Conservation (phyloP, 2,329 filamentous ascomycete species). For the Monilinia fructicola region DNA sequence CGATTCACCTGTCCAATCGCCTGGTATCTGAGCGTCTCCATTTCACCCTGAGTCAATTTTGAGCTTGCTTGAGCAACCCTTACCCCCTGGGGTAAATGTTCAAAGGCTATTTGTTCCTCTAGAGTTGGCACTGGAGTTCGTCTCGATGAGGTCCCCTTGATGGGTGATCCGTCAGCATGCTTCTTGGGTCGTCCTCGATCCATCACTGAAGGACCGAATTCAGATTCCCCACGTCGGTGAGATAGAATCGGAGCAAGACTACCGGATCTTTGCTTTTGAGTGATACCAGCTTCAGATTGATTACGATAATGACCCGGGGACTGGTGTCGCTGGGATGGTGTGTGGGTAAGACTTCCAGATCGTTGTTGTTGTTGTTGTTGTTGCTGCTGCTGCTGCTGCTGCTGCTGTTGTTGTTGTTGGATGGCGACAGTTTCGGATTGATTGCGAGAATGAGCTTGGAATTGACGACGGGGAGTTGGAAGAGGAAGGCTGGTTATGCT, state of each 20-base stretch:
- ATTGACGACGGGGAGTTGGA: conserved; percentile 13
- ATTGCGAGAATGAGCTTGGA: conserved; percentile 30
- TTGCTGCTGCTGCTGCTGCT: conserved; percentile 13
- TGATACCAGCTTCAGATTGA: conserved; percentile 27
- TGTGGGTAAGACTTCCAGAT: too few relatives aligned
- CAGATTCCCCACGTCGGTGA: conserved; percentile 57
- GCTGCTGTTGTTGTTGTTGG: conserved; percentile 13
- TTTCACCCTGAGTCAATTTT: conserved; percentile 50
- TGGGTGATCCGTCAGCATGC: conserved; percentile 45
- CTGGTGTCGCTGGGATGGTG: too few relatives aligned
- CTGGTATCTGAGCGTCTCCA: conserved; percentile 56
- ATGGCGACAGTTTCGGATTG: conserved; percentile 27
- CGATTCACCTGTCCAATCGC: conserved; percentile 61
- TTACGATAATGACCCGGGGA: conserved; percentile 29
- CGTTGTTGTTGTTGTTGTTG: too few relatives aligned
- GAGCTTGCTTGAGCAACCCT: conserved; percentile 53
- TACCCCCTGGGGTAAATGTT: conserved; percentile 59
- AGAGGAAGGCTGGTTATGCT: conserved; percentile 6
- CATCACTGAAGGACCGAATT: conserved; percentile 57
- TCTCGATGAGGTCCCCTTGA: conserved; percentile 41
- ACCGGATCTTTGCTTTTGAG: conserved; percentile 20
- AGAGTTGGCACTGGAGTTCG: conserved; percentile 15
- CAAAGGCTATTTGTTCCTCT: conserved; percentile 57
- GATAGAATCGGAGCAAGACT: conserved; percentile 29
- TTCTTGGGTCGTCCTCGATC: conserved; percentile 62